These are phyloP conservation scores for Plasmodium relictum DNA, from an alignment of 169 alveolate genomes.

Conservation along the genomic window DNA sequence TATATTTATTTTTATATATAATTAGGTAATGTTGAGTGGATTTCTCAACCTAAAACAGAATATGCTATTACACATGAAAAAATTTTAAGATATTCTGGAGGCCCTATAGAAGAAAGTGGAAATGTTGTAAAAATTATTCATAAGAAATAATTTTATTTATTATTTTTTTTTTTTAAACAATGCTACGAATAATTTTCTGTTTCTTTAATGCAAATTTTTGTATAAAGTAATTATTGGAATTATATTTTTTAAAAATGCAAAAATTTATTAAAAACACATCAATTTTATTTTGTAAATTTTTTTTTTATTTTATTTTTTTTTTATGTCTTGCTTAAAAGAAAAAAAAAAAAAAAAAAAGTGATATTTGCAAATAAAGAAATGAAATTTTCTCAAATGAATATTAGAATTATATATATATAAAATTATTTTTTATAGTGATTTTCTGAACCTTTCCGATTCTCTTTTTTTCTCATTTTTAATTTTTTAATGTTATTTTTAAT, in stretches of 20 bases:
- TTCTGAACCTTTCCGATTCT: no score
- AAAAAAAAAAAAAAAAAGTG: constrained; percentile 9
- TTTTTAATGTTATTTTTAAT: constrained; percentile 30
- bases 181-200: background rate
- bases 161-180: background rate
- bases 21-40: constrained; percentile 54
- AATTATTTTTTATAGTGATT: no score
- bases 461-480: constrained; percentile 23
- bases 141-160: constrained; percentile 29
- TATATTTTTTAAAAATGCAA: constrained; percentile 37
- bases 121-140: constrained; percentile 22
- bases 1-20: background rate
- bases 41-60: background rate
- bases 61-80: background rate
- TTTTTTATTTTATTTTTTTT: constrained; percentile 15
- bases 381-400: background rate
- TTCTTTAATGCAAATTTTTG: constrained; percentile 1
- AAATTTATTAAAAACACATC: constrained; percentile 33
- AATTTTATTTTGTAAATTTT: constrained; percentile 21
- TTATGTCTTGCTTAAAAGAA: constrained; percentile 43
- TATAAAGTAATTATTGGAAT: no score
- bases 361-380: background rate
- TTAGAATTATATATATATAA: background rate
- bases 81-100: constrained; percentile 22
- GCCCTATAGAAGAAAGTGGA: constrained; percentile 73